A percentile compares a stretch with the other conserved stretches of the same genome.
These are phyloP conservation scores for Podaxis sp. DNA, from an alignment of 768 basidiomycete species.

Conservation along the genomic window DNA sequence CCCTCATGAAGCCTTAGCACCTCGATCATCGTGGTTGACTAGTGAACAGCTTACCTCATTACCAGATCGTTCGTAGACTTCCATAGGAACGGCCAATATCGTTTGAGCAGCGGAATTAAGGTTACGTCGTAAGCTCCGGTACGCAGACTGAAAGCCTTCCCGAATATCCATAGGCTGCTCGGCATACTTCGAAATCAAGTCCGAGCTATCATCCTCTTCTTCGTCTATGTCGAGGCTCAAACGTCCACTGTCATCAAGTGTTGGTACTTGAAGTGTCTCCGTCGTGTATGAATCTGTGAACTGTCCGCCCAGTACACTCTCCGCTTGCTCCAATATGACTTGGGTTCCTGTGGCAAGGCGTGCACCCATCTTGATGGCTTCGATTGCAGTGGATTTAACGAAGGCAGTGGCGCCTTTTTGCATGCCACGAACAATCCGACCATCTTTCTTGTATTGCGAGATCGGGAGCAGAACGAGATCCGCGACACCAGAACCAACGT, in stretches of 20 bases:
- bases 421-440: slow-evolving; percentile 84
- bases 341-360: slow-evolving; percentile 95
- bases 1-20: slow-evolving; percentile 48
- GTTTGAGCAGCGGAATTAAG: slow-evolving; percentile 95
- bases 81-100: slow-evolving; percentile 98
- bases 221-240: slow-evolving; percentile 25
- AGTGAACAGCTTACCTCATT: slow-evolving; percentile 62
- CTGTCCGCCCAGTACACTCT: slow-evolving; percentile 81
- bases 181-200: slow-evolving; percentile 84
- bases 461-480: slow-evolving; percentile 95
- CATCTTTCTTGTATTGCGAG: slow-evolving; percentile 96
- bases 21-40: not conserved
- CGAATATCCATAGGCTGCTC: slow-evolving; percentile 80
- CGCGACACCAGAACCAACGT: slow-evolving; percentile 95
- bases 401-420: slow-evolving; percentile 94
- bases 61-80: slow-evolving; percentile 92
- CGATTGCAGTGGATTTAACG: slow-evolving; percentile 90
- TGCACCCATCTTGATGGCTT: slow-evolving; percentile 93
- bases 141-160: slow-evolving; percentile 91
- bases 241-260: slow-evolving; percentile 27
- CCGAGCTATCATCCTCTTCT: slow-evolving; percentile 41
- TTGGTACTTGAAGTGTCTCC: slow-evolving; percentile 55
- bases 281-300: slow-evolving; percentile 62
- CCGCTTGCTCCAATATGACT: slow-evolving; percentile 94
- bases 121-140: slow-evolving; percentile 81